Conservation (phyloP, 2,329 filamentous ascomycete species). For the Chaetomium sp. region DNA sequence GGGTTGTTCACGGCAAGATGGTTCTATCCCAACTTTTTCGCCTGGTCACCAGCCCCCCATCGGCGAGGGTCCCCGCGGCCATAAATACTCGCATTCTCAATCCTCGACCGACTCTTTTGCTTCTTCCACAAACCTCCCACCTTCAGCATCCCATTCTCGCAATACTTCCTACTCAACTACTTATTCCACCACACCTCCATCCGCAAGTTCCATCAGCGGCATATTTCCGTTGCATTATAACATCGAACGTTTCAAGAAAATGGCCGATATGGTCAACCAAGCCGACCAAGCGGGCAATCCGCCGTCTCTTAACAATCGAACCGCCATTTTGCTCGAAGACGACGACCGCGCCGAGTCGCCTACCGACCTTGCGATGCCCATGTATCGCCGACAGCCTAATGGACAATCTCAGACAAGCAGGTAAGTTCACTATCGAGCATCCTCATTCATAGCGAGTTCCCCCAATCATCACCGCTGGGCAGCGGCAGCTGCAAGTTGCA, state of each 20-base stretch:
- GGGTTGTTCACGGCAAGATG: not conserved
- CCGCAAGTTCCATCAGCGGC: not conserved
- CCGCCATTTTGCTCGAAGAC: not conserved
- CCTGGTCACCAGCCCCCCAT: constrained; percentile 24
- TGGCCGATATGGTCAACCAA: not conserved
- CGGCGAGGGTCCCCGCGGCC: constrained; percentile 15
- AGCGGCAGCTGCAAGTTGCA: too few relatives aligned
- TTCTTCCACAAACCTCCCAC: constrained; percentile 31
- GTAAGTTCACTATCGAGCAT: constrained; percentile 6
- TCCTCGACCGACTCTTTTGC: constrained; percentile 47
- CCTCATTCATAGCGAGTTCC: not conserved
- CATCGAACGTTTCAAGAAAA: not conserved
- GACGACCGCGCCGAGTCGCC: constrained; percentile 22
- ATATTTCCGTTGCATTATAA: not conserved
- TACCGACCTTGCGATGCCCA: constrained; percentile 27
- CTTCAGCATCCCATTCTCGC: constrained; percentile 43
- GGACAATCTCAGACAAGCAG: not conserved
- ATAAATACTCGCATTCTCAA: constrained; percentile 45
- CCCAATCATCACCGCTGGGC: not conserved
- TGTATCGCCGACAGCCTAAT: constrained; percentile 22
- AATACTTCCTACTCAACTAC: constrained; percentile 11
- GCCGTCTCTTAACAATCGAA: not conserved
- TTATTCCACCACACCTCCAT: not conserved
- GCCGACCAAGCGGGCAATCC: not conserved
- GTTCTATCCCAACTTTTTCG: constrained; percentile 19